A percentile compares a stretch with the other conserved stretches of the same genome.
These are phyloP conservation scores for Geranium brycei DNA, from an alignment of 345 rosid genomes.

Conservation along the genomic window DNA sequence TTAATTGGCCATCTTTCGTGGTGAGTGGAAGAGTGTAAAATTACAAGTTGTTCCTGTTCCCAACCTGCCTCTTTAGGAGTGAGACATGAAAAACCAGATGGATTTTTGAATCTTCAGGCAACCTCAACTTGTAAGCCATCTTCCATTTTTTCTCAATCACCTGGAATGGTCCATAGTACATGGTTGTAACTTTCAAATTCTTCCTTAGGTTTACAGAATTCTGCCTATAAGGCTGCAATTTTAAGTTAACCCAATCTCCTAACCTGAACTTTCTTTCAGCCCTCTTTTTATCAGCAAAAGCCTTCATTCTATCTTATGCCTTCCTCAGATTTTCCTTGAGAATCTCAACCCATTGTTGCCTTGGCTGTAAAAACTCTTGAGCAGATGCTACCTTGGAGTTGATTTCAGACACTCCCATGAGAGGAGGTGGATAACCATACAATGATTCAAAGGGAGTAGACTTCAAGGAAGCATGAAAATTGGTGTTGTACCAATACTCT, in stretches of 20 bases:
- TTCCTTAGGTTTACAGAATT: neutral
- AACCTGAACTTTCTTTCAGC: neutral
- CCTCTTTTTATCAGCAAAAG: neutral
- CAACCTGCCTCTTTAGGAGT: neutral
- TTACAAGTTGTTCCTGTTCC: neutral
- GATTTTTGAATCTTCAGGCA: neutral
- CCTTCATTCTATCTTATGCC: neutral
- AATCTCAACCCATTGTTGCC: no score
- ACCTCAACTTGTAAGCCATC: neutral
- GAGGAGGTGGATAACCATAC: neutral
- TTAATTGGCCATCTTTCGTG: no score
- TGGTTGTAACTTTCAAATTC: neutral
- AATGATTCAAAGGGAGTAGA: no score
- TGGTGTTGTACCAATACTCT: neutral
- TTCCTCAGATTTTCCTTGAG: neutral
- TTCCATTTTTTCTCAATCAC: neutral
- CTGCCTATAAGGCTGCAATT: neutral
- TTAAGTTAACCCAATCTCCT: no score
- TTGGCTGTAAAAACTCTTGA: no score
- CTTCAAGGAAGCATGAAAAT: no score
- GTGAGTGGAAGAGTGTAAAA: no score
- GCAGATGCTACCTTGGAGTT: neutral
- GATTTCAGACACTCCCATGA: no score
- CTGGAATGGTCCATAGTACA: neutral
- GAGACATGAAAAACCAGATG: conserved; percentile 1